Conservation (phyloP, 2,329 filamentous ascomycete genomes). For the Xylogone sp. region DNA sequence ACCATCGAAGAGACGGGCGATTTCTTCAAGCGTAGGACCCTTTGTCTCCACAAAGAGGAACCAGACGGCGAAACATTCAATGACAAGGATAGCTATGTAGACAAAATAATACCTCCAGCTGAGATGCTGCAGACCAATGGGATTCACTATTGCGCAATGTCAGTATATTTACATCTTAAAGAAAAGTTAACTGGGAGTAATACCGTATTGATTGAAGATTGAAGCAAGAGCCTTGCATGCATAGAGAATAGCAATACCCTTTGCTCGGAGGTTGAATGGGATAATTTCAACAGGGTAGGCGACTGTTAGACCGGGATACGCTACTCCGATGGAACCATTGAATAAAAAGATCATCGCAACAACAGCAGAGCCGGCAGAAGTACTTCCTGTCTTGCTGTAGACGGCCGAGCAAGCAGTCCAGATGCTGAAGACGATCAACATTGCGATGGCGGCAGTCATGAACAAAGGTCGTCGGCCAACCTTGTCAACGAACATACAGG, state of each 20-base stretch:
- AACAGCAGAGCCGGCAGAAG: slow-evolving; percentile 26
- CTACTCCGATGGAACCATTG: slow-evolving; percentile 26
- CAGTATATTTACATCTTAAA: neutral
- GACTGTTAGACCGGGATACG: slow-evolving; percentile 12
- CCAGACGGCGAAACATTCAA: slow-evolving; percentile 25
- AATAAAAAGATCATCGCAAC: slow-evolving; percentile 33
- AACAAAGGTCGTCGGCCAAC: slow-evolving; percentile 18
- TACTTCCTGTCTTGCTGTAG: slow-evolving; percentile 12
- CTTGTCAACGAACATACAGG: slow-evolving; percentile 15
- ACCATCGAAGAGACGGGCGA: slow-evolving; percentile 22
- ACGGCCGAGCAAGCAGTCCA: slow-evolving; percentile 17
- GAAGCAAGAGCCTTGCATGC: slow-evolving; percentile 15
- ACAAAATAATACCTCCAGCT: slow-evolving; percentile 24
- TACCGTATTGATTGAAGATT: slow-evolving; percentile 10
- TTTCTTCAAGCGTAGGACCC: slow-evolving; percentile 25
- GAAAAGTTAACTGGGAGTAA: neutral
- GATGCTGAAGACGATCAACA: slow-evolving; percentile 30
- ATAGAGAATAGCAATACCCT: slow-evolving; percentile 10
- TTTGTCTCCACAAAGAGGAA: slow-evolving; percentile 30
- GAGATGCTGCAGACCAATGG: slow-evolving; percentile 9
- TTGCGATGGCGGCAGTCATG: slow-evolving; percentile 13
- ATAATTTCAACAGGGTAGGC: slow-evolving; percentile 12
- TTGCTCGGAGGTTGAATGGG: slow-evolving; percentile 10
- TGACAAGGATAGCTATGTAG: slow-evolving; percentile 22
- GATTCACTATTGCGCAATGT: slow-evolving; percentile 6